Evolutionary conservation across 495 filamentous ascomycete species (phyloP).

Genomic region (Cairneyella variabilis): DNA sequence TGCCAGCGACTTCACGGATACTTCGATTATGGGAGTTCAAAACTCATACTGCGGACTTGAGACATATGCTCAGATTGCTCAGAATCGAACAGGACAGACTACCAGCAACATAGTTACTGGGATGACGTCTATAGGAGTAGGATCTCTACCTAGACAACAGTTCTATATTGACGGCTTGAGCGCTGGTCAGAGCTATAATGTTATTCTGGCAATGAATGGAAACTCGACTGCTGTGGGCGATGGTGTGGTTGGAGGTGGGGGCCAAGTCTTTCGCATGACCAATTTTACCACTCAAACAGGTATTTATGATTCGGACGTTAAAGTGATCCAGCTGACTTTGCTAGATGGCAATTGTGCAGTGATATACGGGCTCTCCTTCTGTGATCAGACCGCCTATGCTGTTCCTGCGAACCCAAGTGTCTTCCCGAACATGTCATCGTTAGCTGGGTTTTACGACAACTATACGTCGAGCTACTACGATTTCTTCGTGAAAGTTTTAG

Average conservation of each 20-base stretch:
- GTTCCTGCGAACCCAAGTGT: constrained; percentile 74
- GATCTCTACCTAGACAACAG: constrained; percentile 70
- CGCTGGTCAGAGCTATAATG: constrained; percentile 62
- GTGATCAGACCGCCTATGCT: constrained; percentile 81
- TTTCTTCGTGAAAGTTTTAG: constrained; percentile 75
- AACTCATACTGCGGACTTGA: constrained; percentile 72
- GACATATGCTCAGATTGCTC: constrained; percentile 56
- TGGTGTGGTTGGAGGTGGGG: constrained; percentile 60
- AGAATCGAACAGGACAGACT: constrained; percentile 32
- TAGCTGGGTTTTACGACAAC: constrained; percentile 67
- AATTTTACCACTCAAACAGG: constrained; percentile 74
- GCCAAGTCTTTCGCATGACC: constrained; percentile 62
- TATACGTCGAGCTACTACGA: constrained; percentile 56
- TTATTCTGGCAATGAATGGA: constrained; percentile 61
- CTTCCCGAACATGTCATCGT: constrained; percentile 40
- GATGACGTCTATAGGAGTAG: constrained; percentile 62
- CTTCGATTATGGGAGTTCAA: constrained; percentile 59
- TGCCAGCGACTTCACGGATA: constrained; percentile 61
- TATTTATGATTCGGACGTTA: constrained; percentile 37
- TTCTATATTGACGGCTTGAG: constrained; percentile 79
- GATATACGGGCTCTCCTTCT: constrained; percentile 79
- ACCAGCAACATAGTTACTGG: constrained; percentile 46
- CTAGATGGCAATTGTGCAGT: constrained; percentile 68
- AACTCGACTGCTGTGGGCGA: constrained; percentile 47
- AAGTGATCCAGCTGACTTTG: constrained; percentile 9